Evolutionary conservation across 2,329 filamentous ascomycete species (phyloP).

Genomic region (Cytospora schulzeri): DNA sequence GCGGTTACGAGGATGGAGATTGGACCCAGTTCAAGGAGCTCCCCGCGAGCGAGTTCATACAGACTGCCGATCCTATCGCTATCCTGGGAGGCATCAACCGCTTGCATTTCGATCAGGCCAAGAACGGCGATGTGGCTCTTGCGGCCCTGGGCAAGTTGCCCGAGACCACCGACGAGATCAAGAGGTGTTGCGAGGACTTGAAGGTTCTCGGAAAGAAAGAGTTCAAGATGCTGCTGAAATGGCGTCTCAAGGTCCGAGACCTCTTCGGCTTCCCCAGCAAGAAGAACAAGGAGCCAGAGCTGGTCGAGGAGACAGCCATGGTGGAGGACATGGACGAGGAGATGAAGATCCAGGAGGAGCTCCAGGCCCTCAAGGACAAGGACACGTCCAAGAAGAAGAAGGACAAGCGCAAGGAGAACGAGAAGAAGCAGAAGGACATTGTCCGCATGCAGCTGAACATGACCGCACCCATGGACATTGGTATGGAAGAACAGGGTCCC

Average conservation of each 20-base stretch:
- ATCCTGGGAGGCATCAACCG: conserved; percentile 86
- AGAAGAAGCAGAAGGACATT: conserved; percentile 91
- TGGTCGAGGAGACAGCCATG: conserved; percentile 73
- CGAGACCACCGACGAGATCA: conserved; percentile 83
- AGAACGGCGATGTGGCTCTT: conserved; percentile 81
- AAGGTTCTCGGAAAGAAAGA: conserved; percentile 92
- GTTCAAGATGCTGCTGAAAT: conserved; percentile 85
- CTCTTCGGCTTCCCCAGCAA: conserved; percentile 86
- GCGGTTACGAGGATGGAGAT: conserved; percentile 96
- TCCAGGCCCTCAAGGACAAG: conserved; percentile 80
- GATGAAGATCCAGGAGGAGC: conserved; percentile 82
- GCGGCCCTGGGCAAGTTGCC: conserved; percentile 83
- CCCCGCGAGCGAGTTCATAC: conserved; percentile 87
- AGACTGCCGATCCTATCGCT: conserved; percentile 89
- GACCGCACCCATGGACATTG: conserved; percentile 93
- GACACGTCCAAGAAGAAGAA: conserved; percentile 77
- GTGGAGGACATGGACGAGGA: conserved; percentile 95
- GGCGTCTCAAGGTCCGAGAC: conserved; percentile 86
- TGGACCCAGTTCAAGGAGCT: conserved; percentile 91
- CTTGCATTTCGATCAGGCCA: conserved; percentile 78
- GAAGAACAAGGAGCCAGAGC: conserved; percentile 54
- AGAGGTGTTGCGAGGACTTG: conserved; percentile 76
- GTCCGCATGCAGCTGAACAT: conserved; percentile 98
- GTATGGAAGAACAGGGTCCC: conserved; percentile 81
- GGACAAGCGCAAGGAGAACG: conserved; percentile 84